Percentiles rank a stretch among this genome's conserved stretches.
These are phyloP conservation scores for Kwoniella bestiolae DNA, from an alignment of 768 basidiomycete species.

Conservation along the genomic window DNA sequence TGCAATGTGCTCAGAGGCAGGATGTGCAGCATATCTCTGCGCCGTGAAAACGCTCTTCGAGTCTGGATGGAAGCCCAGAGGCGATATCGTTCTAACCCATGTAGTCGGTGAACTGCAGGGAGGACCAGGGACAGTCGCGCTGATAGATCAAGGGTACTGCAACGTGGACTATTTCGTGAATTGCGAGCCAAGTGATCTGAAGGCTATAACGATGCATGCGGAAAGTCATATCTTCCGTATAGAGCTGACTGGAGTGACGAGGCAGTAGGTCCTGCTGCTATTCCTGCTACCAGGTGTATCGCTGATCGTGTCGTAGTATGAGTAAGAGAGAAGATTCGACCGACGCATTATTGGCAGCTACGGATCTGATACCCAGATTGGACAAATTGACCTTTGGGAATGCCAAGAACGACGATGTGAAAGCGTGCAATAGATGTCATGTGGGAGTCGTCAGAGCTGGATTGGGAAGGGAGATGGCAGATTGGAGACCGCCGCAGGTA, in stretches of 20 bases:
- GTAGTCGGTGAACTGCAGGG: constrained; percentile 32
- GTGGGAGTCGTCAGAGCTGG: constrained; percentile 18
- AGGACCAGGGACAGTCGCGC: constrained; percentile 28
- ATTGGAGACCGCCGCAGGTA: constrained; percentile 29
- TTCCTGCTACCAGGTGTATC: too few relatives aligned
- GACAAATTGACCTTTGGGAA: constrained; percentile 22
- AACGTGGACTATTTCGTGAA: constrained; percentile 32
- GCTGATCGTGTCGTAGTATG: constrained; percentile 16
- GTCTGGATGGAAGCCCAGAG: constrained; percentile 25
- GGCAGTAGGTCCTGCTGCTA: constrained; percentile 27
- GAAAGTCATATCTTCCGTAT: constrained; percentile 21
- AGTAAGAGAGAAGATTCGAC: constrained; percentile 30
- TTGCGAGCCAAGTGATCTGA: constrained; percentile 32
- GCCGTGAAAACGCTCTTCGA: constrained; percentile 26
- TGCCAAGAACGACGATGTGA: constrained; percentile 25
- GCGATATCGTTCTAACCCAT: constrained; percentile 25
- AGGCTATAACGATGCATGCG: constrained; percentile 34
- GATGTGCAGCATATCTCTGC: constrained; percentile 31
- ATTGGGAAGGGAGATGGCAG: constrained; percentile 22
- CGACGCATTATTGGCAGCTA: constrained; percentile 18
- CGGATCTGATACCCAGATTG: constrained; percentile 22
- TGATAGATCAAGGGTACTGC: constrained; percentile 29
- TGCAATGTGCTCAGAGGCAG: constrained; percentile 27
- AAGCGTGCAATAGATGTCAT: constrained; percentile 24
- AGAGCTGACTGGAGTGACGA: constrained; percentile 29